These are phyloP conservation scores for Rhizoclosmatium sp. DNA, from an alignment of 192 early-diverging fungal genomes.

Conservation along the genomic window DNA sequence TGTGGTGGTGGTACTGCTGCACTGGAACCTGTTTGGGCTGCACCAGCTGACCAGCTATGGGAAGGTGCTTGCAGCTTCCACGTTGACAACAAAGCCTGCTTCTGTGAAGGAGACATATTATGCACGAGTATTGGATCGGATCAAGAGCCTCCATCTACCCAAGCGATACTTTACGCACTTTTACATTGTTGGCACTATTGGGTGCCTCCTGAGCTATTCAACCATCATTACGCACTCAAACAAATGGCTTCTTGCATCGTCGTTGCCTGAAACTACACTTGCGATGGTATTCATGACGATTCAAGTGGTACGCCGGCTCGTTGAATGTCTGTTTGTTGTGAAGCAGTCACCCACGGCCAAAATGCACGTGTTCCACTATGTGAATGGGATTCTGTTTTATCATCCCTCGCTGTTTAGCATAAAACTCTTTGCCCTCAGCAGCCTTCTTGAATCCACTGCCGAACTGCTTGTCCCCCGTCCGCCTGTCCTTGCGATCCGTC, in stretches of 20 bases:
- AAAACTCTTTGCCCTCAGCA: too few species aligned
- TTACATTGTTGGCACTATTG: background rate
- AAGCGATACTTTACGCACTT: conserved; percentile 12
- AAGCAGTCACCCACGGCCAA: conserved; percentile 17
- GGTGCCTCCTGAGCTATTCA: background rate
- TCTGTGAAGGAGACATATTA: too few species aligned
- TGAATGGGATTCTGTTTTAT: conserved; percentile 48
- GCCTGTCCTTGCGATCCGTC: conserved; percentile 52
- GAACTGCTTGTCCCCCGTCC: conserved; percentile 17
- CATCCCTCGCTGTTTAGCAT: too few species aligned
- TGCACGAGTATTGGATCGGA: background rate
- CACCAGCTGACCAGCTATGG: conserved; percentile 1
- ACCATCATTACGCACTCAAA: background rate
- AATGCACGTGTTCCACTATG: conserved; percentile 48
- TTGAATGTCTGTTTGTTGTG: conserved; percentile 33
- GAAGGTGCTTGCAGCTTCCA: background rate
- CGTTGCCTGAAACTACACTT: conserved; percentile 15
- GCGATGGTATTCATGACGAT: conserved; percentile 28
- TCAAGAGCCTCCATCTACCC: background rate
- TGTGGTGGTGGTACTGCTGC: background rate
- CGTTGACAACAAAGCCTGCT: background rate
- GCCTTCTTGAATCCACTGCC: too few species aligned
- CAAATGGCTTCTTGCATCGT: background rate
- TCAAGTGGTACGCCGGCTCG: conserved; percentile 37
- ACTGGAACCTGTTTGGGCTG: background rate